A percentile compares a stretch with the other conserved stretches of the same genome.
Evolutionary conservation across 495 filamentous ascomycete species (phyloP).

Genomic region (Xylaria bambusicola): DNA sequence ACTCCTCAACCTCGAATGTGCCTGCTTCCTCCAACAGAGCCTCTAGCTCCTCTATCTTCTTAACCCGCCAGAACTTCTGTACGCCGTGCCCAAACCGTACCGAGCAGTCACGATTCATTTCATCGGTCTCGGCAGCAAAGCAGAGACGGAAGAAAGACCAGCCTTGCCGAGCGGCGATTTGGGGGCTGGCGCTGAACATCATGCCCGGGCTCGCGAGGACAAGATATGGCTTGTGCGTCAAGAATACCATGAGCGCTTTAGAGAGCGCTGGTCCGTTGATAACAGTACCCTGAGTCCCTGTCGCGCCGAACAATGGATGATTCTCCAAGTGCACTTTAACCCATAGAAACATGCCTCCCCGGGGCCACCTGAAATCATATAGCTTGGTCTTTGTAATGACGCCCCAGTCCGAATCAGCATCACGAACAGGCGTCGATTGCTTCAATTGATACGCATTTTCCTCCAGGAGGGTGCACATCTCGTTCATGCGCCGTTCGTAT

Average conservation of each 20-base stretch:
- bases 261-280: slow-evolving; percentile 49
- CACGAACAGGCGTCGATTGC: slow-evolving; percentile 40
- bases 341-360: slow-evolving; percentile 96
- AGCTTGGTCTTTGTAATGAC: slow-evolving; percentile 70
- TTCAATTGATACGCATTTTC: slow-evolving; percentile 62
- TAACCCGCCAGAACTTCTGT: slow-evolving; percentile 72
- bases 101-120: slow-evolving; percentile 61
- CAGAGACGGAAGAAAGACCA: slow-evolving; percentile 76
- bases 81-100: slow-evolving; percentile 67
- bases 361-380: slow-evolving; percentile 73
- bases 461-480: slow-evolving; percentile 72
- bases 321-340: slow-evolving; percentile 63
- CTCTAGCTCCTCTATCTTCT: slow-evolving; percentile 65
- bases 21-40: slow-evolving; percentile 34
- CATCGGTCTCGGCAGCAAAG: slow-evolving; percentile 78
- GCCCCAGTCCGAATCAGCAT: slow-evolving; percentile 57
- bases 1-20: slow-evolving; percentile 7
- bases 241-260: slow-evolving; percentile 69
- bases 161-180: slow-evolving; percentile 53
- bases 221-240: slow-evolving; percentile 66
- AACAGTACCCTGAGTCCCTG: slow-evolving; percentile 31
- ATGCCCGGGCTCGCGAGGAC: slow-evolving; percentile 67
- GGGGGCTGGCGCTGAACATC: slow-evolving; percentile 68
- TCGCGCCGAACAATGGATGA: slow-evolving; percentile 66
- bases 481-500: slow-evolving; percentile 80